Evolutionary conservation across 2,329 filamentous ascomycete genomes (phyloP), one percentile per base, ranked within the genome.

Genomic region (Fusarium papillatum): DNA sequence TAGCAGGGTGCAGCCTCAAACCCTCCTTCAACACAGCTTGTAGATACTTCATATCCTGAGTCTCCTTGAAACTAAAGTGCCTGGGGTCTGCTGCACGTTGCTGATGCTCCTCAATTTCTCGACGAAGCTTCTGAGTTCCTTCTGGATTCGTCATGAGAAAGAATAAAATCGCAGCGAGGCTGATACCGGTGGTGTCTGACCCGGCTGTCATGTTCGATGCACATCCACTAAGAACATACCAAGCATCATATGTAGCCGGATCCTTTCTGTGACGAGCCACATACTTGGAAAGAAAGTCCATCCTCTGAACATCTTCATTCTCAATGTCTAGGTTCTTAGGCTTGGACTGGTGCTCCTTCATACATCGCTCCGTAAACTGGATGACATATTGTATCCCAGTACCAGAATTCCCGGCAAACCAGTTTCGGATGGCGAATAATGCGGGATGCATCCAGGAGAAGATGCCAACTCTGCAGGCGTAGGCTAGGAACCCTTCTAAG

Each of bases 131-230:
- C 31, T 17, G 8, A 64, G 67, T 22, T 57, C 46, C 24, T 68
- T 34, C 19, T 2, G 72, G 70, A 7, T 68, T 70, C 36, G 41
- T 65, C 11, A 72, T 61, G 3, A 74, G 46, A 55, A 70, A 55
- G 57, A 68, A 70, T 7, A 74, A 31, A n/a, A 74, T 68, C 7
- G 72, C 70, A 2, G 67, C 68, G 48, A 70, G 17, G 68, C 66
- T 70, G 14, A 74, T 72, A 1, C 66, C 70, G 1, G 72, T 74
- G 5, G 72, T 73, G 5, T 73, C 72, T 24, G 55, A 74, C 5
- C 70, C 70, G 3, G 70, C 70, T 7, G 68, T 65, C 67, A 73
- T 73, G 14, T 73, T 74, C 4, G 72, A 65, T 10, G 62, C 43
- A n/a, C 71, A 70, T 7, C 70, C 64, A 4, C 67, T 60, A 29